Base-by-base conservation (phyloP, 371 early-diverging fungal species). In the Lichtheimia ornata region DNA sequence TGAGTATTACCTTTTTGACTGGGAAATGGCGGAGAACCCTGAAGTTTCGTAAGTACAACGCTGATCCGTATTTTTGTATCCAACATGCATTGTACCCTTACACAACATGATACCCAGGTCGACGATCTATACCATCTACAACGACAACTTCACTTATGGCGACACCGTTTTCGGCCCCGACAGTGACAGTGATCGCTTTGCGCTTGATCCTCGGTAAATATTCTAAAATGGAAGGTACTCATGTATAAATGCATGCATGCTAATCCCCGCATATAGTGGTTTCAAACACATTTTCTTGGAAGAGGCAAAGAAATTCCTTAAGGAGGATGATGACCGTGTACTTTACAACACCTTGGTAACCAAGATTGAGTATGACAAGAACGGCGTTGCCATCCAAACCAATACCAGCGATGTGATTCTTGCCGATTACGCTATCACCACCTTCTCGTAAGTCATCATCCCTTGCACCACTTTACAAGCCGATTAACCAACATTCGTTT, bases 391-490 rank as follows among this genome's bases (percentile, higher is more conserved):
- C 2, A 49, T 81, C 2, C 53, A 68, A 35, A 73, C 78, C 27
- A 58, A 68, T 4, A 57, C 63, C 4, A 70, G 71, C 20, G 68
- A 67, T n/a, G 67, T 56, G 0, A 67, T 81, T 25, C 50, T 68
- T 25, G 81, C 81, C 6, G 81, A 77, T 17, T 81, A 77, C 69
- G 81, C 78, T 14, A 75, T 81, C 53, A 47, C 61, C n/a, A 81
- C 81, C 5, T 76, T 79, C 54, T 74, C 75, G 75, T 74, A 74
- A 66, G 73, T 59, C 35, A 11, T 11, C 2, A 22, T 22, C 9
- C 9, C 4, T 9, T 35, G 35, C 35, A 6, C 0, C 11, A 35
- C 9, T 6, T 6, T 9, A 35, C 11, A 9, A 35, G 35, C 35
- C 9, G 11, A 35, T 35, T 35, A 11, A 35, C 35, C 11, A 4